These are phyloP conservation scores for Gigaspora rosea DNA, from an alignment of 192 early-diverging fungal genomes.

Conservation along the genomic window DNA sequence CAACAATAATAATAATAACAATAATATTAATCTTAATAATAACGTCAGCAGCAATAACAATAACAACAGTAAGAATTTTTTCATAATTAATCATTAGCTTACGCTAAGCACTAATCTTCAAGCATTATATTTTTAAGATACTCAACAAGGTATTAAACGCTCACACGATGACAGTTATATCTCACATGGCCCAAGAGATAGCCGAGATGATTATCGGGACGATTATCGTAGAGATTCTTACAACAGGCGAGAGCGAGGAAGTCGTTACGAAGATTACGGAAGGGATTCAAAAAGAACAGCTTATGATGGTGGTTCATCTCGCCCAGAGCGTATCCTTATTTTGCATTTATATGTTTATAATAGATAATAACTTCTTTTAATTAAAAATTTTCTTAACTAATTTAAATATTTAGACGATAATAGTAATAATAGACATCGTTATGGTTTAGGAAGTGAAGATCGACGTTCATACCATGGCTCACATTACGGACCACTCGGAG, in stretches of 20 bases:
- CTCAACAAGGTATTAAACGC: constrained; percentile 27
- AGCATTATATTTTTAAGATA: background rate
- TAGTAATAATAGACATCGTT: constrained; percentile 32
- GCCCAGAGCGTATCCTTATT: constrained; percentile 25
- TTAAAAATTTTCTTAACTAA: background rate
- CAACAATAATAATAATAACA: constrained; percentile 26
- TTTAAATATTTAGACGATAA: constrained; percentile 25
- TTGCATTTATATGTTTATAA: constrained; percentile 1
- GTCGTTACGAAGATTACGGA: constrained; percentile 33
- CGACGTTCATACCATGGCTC: constrained; percentile 32
- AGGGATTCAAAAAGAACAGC: constrained; percentile 28
- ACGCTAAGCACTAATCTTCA: background rate
- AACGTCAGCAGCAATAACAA: background rate
- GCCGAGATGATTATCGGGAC: constrained; percentile 38
- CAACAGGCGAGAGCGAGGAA: constrained; percentile 19
- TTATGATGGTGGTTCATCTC: constrained; percentile 27
- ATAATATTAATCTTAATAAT: background rate
- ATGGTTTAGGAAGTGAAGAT: constrained; percentile 44
- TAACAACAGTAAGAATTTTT: background rate
- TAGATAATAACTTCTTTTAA: background rate
- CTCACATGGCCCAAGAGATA: constrained; percentile 29
- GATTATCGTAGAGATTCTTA: constrained; percentile 30
- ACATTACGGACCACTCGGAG: constrained; percentile 37
- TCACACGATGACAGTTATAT: constrained; percentile 26
- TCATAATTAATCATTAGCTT: background rate